Base-by-base conservation (phyloP, 2,329 filamentous ascomycete genomes). In the Aspergillus piperis region DNA sequence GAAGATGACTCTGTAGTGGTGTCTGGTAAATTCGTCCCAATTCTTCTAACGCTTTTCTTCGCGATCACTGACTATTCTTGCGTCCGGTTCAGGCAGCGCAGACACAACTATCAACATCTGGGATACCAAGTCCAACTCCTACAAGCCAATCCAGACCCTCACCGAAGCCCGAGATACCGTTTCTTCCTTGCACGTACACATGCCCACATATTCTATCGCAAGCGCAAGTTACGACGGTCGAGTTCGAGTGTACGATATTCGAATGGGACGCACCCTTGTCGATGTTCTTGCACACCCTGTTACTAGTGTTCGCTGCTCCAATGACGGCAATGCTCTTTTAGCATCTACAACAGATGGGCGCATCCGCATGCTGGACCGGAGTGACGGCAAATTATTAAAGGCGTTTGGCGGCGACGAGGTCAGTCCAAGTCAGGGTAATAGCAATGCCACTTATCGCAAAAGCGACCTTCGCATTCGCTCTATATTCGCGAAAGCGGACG, bases 221-320 rank as follows among this genome's bases (percentile, higher is more conserved):
- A 84, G 85, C 1, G 92, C 89, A 0, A 93, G 91, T 73, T 91
- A 96, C 59, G 94, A 98, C 77, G 93, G 93, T 2, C 82, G 90
- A 60, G 86, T 96, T 1, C 82, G 94, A 57, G 83, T 83, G 61
- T 97, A 98, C 77, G 94, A 98, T 78, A 78, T 96, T 42, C 83
- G 92, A 57, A 90, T 86, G 82, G 93, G 93, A 0, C 82, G 81
- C 55, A 82, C 88, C 52, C 85, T 86, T 4, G 86, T 85, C 1
- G 92, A 96, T 77, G 86, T 91, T 1, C 78, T 95, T 23, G 77
- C 74, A 42, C 78, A 81, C 61, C 80, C 84, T 2, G 90, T 96
- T n/a, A 96, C 92, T 7, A 92, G 88, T 74, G 73, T 97, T 58
- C 80, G 79, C 44, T 79, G 90, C 53, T 90, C 90, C 2, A 83